Base-by-base conservation (phyloP, 495 filamentous ascomycete genomes). In the Bombardia bombarda region DNA sequence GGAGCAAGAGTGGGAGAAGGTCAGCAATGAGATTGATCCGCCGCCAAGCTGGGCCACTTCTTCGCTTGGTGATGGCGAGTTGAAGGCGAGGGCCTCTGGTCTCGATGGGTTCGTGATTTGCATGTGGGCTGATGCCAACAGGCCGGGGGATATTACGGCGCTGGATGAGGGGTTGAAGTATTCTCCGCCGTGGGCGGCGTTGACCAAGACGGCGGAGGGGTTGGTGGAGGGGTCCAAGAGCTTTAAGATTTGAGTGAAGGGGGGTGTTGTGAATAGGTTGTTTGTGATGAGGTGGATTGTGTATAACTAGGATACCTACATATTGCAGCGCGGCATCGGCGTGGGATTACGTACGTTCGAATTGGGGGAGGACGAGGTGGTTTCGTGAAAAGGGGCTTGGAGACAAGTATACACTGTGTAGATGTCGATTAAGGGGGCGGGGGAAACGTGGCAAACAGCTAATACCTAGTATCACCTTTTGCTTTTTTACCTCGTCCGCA, bases 41-140 rank as follows among this genome's bases (percentile, higher is more conserved):
- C 6, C 24, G 19, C 18, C 12, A 10, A 21, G 10, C 12, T 24
- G 10, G 21, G 3, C 13, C 35, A n/a, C n/a, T n/a, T 18, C 24
- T 10, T 13, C 14, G 23, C 38, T 55, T 7, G 48, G 57, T 18
- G 63, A 62, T 4, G 50, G 47, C n/a, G 61, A 58, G 24, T 46
- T 61, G 22, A 45, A 48, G 55, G 36, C 9, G 39, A 53, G 52
- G 14, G 50, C 44, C 9, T 53, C 50, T 8, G 70, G 69, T 7
- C 57, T 90, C 37, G 74, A 77, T 46, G 90, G 89, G 0, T 70
- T 67, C 34, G 78, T 89, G 3, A 73, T 84, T 8, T 97, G 90
- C 68, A 61, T 86, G 13, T 98, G 92, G 92, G 86, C 80, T 51
- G 92, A 97, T 66, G 79, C 75, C 22, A 95, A 94, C 49, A 68